phyloP scores from a whole-genome alignment of 805 yeast genomes.

The Candida andamanensis region DNA sequence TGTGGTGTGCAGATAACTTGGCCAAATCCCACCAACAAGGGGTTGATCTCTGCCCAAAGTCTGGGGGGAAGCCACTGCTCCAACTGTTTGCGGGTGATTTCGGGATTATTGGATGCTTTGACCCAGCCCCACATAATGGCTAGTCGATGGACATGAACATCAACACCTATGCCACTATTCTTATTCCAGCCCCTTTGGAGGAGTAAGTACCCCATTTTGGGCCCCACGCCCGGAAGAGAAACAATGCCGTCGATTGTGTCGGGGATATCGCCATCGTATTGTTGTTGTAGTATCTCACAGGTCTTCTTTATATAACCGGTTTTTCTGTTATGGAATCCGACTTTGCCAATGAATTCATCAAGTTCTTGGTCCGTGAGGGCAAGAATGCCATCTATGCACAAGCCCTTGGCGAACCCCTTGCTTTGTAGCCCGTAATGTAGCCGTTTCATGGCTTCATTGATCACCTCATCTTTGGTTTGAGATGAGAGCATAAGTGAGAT shows the following conservation, averaged over 20 bases:
- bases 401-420: constrained; percentile 43
- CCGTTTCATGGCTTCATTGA: constrained; percentile 62
- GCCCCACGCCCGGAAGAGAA: constrained; percentile 87
- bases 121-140: constrained; percentile 83
- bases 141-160: constrained; percentile 81
- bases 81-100: constrained; percentile 60
- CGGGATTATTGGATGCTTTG: constrained; percentile 55
- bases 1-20: constrained; percentile 79
- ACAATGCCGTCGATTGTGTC: constrained; percentile 58
- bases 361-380: constrained; percentile 50
- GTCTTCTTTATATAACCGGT: constrained; percentile 64
- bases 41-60: constrained; percentile 82
- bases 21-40: constrained; percentile 87
- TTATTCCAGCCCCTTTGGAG: constrained; percentile 79
- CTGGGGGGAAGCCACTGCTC: constrained; percentile 71
- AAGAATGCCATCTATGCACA: constrained; percentile 51
- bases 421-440: constrained; percentile 45
- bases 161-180: constrained; percentile 86
- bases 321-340: constrained; percentile 84
- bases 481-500: constrained; percentile 83
- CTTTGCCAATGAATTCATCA: constrained; percentile 65
- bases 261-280: constrained; percentile 69
- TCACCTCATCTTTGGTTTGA: constrained; percentile 88
- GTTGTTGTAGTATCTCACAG: constrained; percentile 44
- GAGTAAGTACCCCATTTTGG: constrained; percentile 85